These are phyloP conservation scores for Debaryomyces castellii DNA, from an alignment of 805 yeast genomes.

Conservation along the genomic window DNA sequence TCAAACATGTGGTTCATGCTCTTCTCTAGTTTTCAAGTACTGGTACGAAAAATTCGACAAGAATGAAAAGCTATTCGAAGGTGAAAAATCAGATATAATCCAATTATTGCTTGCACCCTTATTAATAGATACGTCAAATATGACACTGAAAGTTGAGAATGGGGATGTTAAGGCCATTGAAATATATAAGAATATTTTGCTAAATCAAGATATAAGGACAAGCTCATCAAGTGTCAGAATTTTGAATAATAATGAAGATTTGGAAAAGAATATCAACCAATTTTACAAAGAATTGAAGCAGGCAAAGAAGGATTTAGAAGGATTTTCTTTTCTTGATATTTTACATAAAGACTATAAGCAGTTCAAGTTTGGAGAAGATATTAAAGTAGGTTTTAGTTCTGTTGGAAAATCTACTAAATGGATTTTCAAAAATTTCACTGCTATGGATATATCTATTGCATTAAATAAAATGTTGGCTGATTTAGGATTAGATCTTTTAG, in stretches of 20 bases:
- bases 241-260: conserved; percentile 32
- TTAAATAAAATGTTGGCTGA: conserved; percentile 17
- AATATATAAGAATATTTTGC: conserved; percentile 29
- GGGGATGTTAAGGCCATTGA: conserved; percentile 52
- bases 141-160: conserved; percentile 60
- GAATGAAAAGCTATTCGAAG: conserved; percentile 13
- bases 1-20: conserved; percentile 71
- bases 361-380: conserved; percentile 43
- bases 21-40: conserved; percentile 66
- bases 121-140: conserved; percentile 71
- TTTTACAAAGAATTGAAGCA: conserved; percentile 28
- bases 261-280: conserved; percentile 1
- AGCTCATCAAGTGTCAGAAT: conserved; percentile 30
- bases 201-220: conserved; percentile 46
- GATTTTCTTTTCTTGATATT: conserved; percentile 59
- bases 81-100: conserved; percentile 30
- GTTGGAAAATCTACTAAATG: conserved; percentile 62
- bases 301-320: conserved; percentile 63
- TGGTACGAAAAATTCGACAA: conserved; percentile 40
- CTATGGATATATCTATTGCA: conserved; percentile 22
- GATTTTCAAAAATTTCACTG: conserved; percentile 33
- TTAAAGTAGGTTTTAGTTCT: conserved; percentile 72
- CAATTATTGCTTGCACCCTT: conserved; percentile 64
- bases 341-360: conserved; percentile 83
- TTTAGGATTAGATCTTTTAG: conserved; percentile 26